Base-by-base conservation (phyloP, 2,329 filamentous ascomycete genomes). In the Diaporthe nobilis region DNA sequence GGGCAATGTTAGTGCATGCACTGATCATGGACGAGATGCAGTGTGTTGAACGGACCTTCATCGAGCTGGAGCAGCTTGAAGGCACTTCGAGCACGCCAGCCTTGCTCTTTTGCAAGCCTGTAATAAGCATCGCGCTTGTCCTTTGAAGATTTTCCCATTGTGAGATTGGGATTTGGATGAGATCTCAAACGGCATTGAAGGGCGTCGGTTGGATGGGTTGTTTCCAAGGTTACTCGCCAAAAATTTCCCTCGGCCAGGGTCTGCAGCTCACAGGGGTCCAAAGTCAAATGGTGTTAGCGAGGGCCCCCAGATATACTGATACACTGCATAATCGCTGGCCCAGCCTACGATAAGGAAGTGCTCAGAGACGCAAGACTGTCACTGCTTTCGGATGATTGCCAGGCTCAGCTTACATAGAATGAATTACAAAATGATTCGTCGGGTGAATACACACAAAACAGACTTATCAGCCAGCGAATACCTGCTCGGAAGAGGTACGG, bases 121-220 rank as follows among this genome's bases (percentile, higher is more conserved):
- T 99, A 99, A 86, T 99, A 99, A 61, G 96, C 96, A 84, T 99
- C 97, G 72, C 97, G 94, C 86, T 99, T 99, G 83, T 99, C 97
- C 85, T 99, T 99, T 65, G 96, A 98, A 1, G 97, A 98, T 84
- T 98, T 98, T 1, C 96, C 96, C 96, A 98, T 98, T 42, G 51
- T 12, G 47, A 51, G 20, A n/a, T 12, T 22, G 22, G 37, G 13
- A 20, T 39, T 49, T 7, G 31, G 13, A 31, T 12, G 39, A 44
- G 58, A 47, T n/a, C 15, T 3, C 13, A 67, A 39, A 31, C 10
- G 9, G 8, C 44, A 28, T 47, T 8, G 42, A 39, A 44, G 13
- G 20, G 20, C 13, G 15, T 28, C 25, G 58, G n/a, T 42, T 31
- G 12, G 20, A 13, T 1, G 47, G 42, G 44, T 44, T 55, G 47